Evolutionary conservation across 306 rosid genomes (phyloP), one percentile per base, ranked within the genome.

Genomic region (Pyrus pyrifolia): DNA sequence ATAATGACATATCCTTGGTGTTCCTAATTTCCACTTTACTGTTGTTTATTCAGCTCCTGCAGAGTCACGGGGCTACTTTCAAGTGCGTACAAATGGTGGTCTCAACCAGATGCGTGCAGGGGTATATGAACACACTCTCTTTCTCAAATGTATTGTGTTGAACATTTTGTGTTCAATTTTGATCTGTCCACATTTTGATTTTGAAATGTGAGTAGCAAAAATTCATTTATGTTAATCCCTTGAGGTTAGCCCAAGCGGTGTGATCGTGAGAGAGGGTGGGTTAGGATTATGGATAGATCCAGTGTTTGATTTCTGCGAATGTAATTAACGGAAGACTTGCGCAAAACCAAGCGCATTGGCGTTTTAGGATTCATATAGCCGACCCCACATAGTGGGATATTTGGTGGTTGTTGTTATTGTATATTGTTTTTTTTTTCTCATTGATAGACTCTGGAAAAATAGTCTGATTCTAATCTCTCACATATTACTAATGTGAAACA

Each of bases 51-150:
- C 93, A 95, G 98, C 88, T 82, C 90, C 90, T 42, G 76, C 68
- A 3, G 81, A 88, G 55, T 84, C 96, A 0, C 82, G 73, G 74
- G 98, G 98, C 58, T 95, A 85, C 89, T 93, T 95, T 71, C 84
- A 87, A 53, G 97, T 95, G 59, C 93, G 91, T 78, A 83, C 98
- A 4, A 95, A 95, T 80, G 98, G 98, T 13, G 97, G 98, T 62
- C 97, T 95, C 77, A 95, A 92, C 76, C 98, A 95, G 81, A 95
- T 95, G 98, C 98, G 97, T 77, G 83, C 93, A 35, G 97, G 98
- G 97, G 98, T 92, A 52, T 74, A 88, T 84, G 17, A 49, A 44
- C 27, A 12, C 42, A 19, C 68, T 55, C 71, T 81, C 72, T 81
- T 62, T 17, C 55, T 51, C 55, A 4, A 51, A 51, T 51, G 21